Conservation (phyloP, 2,329 filamentous ascomycete genomes). For the Emmonsiellopsis sp. region DNA sequence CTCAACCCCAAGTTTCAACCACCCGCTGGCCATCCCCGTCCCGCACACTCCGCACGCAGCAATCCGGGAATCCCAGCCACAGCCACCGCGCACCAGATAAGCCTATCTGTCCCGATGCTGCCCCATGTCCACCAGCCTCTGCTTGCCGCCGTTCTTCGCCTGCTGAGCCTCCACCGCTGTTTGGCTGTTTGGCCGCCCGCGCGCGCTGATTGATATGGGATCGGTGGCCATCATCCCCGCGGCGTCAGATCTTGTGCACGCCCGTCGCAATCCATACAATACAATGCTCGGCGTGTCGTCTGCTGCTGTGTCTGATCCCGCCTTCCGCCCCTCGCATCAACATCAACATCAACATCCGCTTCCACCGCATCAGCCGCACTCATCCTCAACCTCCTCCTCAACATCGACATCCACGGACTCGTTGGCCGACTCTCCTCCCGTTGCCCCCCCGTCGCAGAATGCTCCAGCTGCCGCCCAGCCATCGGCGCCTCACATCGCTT, state of each 20-base stretch:
- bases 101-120: too few relatives aligned
- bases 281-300: not conserved
- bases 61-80: too few relatives aligned
- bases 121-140: too few relatives aligned
- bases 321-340: not conserved
- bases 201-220: slow-evolving; percentile 43
- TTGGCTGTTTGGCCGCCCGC: too few relatives aligned
- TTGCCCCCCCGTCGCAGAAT: not conserved
- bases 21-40: too few relatives aligned
- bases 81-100: too few relatives aligned
- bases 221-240: slow-evolving; percentile 58
- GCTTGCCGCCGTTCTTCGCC: too few relatives aligned
- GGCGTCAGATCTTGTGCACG: slow-evolving; percentile 49
- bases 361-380: not conserved
- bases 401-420: not conserved
- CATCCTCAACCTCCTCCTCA: not conserved
- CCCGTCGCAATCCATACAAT: not conserved
- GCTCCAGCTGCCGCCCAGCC: not conserved
- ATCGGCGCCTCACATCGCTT: slow-evolving; percentile 3
- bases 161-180: too few relatives aligned
- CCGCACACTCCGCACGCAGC: too few relatives aligned
- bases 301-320: not conserved
- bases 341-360: not conserved
- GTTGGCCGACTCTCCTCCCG: not conserved
- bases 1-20: too few relatives aligned